Base-by-base conservation (phyloP, 1,284 basidiomycete genomes). In the Hemileia vastatrix region DNA sequence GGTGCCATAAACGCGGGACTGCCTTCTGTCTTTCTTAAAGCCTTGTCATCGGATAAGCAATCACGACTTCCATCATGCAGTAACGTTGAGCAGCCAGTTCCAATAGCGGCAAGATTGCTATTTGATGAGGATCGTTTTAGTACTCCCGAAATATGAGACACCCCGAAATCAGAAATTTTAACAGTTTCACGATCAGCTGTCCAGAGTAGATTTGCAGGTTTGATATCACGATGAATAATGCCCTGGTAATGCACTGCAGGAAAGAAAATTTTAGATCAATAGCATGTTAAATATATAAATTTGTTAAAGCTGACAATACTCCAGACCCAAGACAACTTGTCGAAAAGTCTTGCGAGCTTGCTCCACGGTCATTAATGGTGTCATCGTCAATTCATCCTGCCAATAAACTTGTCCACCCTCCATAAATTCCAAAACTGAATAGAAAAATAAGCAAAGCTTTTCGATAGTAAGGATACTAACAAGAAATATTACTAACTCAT, bases 171-270 rank as follows among this genome's bases (percentile, higher is more conserved):
- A 21, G 88, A 91, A 66, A 99, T 98, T 78, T 99, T 99, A 78
- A 97, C 92, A 63, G 81, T 81, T 49, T 69, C 68, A 51, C 86
- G 84, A 77, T 91, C 86, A 36, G 82, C 81, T 15, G 88, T 87
- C 84, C 88, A 91, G 15, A 99, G 82, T 36, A 99, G 83, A 76
- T 99, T 99, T 64, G 90, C 91, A 9, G 95, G 95, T 77, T 98
- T 98, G 80, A 98, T 97, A 77, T 99, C 95, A 63, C 95, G 89
- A 77, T 99, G 95, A 57, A 98, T 97, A 77, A 99, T 96, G 40
- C 94, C 94, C 74, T 97, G 90, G 71, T 88, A 84, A 76, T 98
- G 94, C 4, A 98, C 90, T 93, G 71, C 3, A 65, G 9, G 0
- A n/a, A 15, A 19, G 4, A 54, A 59, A 61, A 45, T 59, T 52